Evolutionary conservation across 768 basidiomycete species (phyloP), one percentile per base, ranked within the genome.

Genomic region (Cubamyces sp.): DNA sequence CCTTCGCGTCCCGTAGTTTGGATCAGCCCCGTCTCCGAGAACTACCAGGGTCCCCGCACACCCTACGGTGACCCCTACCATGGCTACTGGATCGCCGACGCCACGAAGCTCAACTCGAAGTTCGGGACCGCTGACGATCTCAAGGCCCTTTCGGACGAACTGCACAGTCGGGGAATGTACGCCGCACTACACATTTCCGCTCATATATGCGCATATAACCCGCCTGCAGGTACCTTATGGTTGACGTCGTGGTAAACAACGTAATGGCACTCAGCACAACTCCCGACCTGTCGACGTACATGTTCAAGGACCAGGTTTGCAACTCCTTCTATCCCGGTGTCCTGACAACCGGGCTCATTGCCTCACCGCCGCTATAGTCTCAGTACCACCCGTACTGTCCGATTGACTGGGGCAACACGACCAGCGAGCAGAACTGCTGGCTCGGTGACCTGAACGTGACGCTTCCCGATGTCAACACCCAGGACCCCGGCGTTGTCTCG

Each of bases 191-290:
- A 46, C 26, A 40, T 28, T 53, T 19, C n/a, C 25, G 43, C 18
- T 42, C 30, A 23, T 8, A 53, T 42, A 18, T 50, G 40, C 61
- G 53, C 21, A 25, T 41, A 57, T 48, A 26, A 21, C 54, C 43
- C 55, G 43, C 45, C 16, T 56, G 54, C 48, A 81, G 80, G 86
- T 92, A 87, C 72, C 77, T 94, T 64, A 94, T 93, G 91, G 86
- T 94, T 50, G 92, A 94, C 69, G 74, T 91, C 34, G 90, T 95
- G 41, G 85, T 90, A 37, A 95, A 95, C 73, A 90, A 94, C 73
- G 91, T 96, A 52, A 93, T 92, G 81, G 77, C 88, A 1, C 83
- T 85, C 3, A 82, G 84, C 3, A 78, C 76, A 39, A 82, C 77
- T 6, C 63, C 90, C 16, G 84, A 88, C 71, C 82, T 83, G 62